These are phyloP conservation scores for Rubus parviflorus DNA, from an alignment of 306 rosid species.

Conservation along the genomic window DNA sequence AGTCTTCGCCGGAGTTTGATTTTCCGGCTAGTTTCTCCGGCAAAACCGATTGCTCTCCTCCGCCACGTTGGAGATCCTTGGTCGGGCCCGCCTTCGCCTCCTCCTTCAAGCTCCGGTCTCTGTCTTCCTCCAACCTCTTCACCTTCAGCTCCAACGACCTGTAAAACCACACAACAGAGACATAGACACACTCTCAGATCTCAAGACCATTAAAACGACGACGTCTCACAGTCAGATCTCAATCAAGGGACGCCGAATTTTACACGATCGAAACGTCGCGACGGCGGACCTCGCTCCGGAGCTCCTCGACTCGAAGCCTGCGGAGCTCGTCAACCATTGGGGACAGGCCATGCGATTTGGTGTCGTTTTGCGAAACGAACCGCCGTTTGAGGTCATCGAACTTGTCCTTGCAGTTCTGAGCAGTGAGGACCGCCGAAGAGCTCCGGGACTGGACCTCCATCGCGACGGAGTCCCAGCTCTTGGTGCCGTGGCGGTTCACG, in stretches of 20 bases:
- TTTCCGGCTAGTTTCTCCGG: constrained; percentile 24
- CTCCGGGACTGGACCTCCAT: constrained; percentile 34
- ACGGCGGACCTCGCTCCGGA: constrained; percentile 50
- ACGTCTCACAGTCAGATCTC: constrained; percentile 33
- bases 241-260: constrained; percentile 15
- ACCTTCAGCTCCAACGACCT: constrained; percentile 64
- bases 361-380: constrained; percentile 24
- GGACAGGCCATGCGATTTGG: constrained; percentile 15
- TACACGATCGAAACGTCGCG: constrained; percentile 55
- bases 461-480: constrained; percentile 53
- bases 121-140: constrained; percentile 51
- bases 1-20: constrained; percentile 25
- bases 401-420: constrained; percentile 36
- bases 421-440: constrained; percentile 21
- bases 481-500: constrained; percentile 49
- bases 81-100: constrained; percentile 17
- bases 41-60: not conserved
- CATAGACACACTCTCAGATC: constrained; percentile 18
- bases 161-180: constrained; percentile 25
- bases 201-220: constrained; percentile 15
- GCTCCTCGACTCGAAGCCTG: constrained; percentile 49
- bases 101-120: constrained; percentile 30
- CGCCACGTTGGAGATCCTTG: constrained; percentile 18
- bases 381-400: constrained; percentile 42
- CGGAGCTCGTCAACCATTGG: constrained; percentile 41